A percentile compares a stretch with the other conserved stretches of the same genome.
Conservation (phyloP, 2,329 filamentous ascomycete genomes). For the Fusarium brachygibbosum region DNA sequence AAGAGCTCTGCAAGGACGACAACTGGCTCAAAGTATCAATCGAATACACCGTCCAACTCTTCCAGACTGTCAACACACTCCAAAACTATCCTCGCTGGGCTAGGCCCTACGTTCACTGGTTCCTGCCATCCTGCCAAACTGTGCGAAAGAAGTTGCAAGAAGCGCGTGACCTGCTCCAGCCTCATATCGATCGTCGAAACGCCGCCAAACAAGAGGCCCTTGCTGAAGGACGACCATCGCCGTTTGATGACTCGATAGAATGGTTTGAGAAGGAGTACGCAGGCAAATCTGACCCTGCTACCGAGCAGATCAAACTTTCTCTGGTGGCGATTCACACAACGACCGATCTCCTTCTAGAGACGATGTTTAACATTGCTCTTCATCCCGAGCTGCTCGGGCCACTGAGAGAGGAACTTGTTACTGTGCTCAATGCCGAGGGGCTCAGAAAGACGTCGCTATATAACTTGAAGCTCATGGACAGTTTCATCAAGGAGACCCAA, state of each 20-base stretch:
- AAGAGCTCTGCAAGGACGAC: slow-evolving; percentile 57
- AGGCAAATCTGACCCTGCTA: slow-evolving; percentile 28
- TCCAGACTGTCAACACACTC: slow-evolving; percentile 50
- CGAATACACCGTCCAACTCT: slow-evolving; percentile 60
- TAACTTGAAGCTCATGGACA: slow-evolving; percentile 63
- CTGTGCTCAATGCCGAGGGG: slow-evolving; percentile 27
- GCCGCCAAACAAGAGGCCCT: slow-evolving; percentile 53
- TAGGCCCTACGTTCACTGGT: slow-evolving; percentile 62
- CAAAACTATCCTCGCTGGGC: slow-evolving; percentile 60
- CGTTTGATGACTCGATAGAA: slow-evolving; percentile 61
- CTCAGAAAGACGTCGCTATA: slow-evolving; percentile 62
- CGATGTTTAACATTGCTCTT: slow-evolving; percentile 55
- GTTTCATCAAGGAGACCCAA: slow-evolving; percentile 65
- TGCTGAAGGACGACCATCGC: neutral
- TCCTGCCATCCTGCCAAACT: slow-evolving; percentile 52
- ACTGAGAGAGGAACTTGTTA: slow-evolving; percentile 58
- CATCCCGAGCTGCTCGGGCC: slow-evolving; percentile 54
- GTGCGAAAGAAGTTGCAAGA: slow-evolving; percentile 46
- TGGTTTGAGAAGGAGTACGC: slow-evolving; percentile 67
- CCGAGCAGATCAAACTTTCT: slow-evolving; percentile 46
- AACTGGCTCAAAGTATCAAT: slow-evolving; percentile 61
- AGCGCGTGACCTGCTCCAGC: slow-evolving; percentile 46
- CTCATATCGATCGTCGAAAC: neutral
- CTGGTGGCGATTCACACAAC: slow-evolving; percentile 70
- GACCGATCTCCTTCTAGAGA: slow-evolving; percentile 47